Base-by-base conservation (phyloP, 441 rosid genomes). In the Gossypium schwendimanii region DNA sequence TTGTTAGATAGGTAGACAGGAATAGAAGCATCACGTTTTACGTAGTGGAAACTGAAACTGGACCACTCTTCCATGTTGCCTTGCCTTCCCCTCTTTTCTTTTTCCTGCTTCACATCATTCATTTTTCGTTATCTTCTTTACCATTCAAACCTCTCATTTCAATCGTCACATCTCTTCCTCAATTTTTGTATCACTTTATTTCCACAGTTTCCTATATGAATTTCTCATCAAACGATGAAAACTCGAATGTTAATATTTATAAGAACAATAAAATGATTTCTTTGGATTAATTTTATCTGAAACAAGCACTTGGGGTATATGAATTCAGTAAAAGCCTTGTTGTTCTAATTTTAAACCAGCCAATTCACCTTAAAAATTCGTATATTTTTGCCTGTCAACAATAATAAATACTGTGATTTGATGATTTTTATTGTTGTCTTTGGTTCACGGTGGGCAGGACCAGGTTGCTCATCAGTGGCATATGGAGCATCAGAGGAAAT, bases 401-500 rank as follows among this genome's bases (percentile, higher is more conserved):
- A 33, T 33, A 33, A 33, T 33, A 33, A 33, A 33, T 33, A 6
- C 39, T 33, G 39, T 57, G 20, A 33, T 62, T 63, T 63, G 50
- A 18, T 36, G 67, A 17, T 12, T 63, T 41, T 33, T 63, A 3
- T n/a, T 5, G 8, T 21, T 26, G 20, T 24, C 18, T 17, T 28
- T 59, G 41, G 18, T 17, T 59, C 63, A 59, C 18, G 31, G 41
- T 60, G 64, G 18, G 47, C 50, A 63, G 31, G 54, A 8, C 26
- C 94, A 41, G 97, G 97, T 21, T 92, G 97, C 76, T 92, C 97
- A 39, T 92, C 97, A 0, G 82, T 92, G 33, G 97, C 92, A 50
- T 92, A 86, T 73, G 97, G 97, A 72, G 97, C 97, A 55, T 88
- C 94, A 0, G 97, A 89, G 78, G 97, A 92, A 77, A 85, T 92